These are phyloP conservation scores for Pseudotsuga menziesii DNA, from an alignment of 75 land plant genomes.

Conservation along the genomic window DNA sequence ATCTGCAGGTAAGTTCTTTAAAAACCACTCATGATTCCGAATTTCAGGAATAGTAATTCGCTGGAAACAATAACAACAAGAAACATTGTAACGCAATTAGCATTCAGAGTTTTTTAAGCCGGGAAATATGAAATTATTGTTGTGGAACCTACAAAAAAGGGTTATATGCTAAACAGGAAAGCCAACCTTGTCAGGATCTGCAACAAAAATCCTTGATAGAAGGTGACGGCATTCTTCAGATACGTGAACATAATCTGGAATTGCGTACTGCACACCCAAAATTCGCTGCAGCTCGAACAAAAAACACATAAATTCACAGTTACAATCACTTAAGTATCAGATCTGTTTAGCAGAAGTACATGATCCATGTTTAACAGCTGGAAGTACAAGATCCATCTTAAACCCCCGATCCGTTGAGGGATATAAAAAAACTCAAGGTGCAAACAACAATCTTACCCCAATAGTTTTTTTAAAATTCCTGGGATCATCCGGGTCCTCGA, in stretches of 20 bases:
- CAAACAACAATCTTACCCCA: slow-evolving; percentile 30
- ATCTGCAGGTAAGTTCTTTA: slow-evolving; percentile 81
- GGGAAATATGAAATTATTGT: slow-evolving; percentile 13
- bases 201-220: slow-evolving; percentile 88
- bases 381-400: neutral
- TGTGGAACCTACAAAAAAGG: neutral
- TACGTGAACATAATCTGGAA: slow-evolving; percentile 81
- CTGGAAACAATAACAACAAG: slow-evolving; percentile 16
- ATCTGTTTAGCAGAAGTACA: too few relatives aligned
- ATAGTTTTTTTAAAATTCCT: slow-evolving; percentile 85
- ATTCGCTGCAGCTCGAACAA: slow-evolving; percentile 64
- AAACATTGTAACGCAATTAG: neutral
- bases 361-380: neutral
- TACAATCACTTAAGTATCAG: neutral
- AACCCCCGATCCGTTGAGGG: neutral
- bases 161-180: neutral
- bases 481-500: slow-evolving; percentile 90
- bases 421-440: neutral
- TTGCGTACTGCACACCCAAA: slow-evolving; percentile 80
- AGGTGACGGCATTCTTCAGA: slow-evolving; percentile 81
- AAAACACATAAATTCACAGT: neutral
- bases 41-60: slow-evolving; percentile 81
- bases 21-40: slow-evolving; percentile 79
- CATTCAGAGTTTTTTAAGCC: slow-evolving; percentile 1
- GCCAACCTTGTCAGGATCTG: slow-evolving; percentile 77